Percentiles rank a stretch among this genome's conserved stretches.
These are phyloP conservation scores for Crithidia brevicula DNA, from an alignment of 208 protist genomes.

Conservation along the genomic window DNA sequence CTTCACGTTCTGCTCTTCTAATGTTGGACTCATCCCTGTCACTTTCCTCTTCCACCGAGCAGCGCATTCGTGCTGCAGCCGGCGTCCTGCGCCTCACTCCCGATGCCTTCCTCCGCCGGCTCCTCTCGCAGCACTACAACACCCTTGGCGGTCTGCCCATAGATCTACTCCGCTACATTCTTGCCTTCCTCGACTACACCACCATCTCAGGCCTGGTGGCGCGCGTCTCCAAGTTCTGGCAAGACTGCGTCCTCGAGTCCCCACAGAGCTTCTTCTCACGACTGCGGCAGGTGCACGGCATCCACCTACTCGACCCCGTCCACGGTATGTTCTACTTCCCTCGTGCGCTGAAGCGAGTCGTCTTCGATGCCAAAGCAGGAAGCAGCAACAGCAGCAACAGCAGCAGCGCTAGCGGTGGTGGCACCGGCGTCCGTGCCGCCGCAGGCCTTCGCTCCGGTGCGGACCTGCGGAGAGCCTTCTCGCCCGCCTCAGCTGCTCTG, in stretches of 20 bases:
- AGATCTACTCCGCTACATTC: conserved; percentile 39
- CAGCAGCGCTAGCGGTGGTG: not conserved
- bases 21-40: conserved; percentile 24
- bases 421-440: not conserved
- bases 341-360: conserved; percentile 46
- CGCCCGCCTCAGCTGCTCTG: not conserved
- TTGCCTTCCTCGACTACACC: conserved; percentile 59
- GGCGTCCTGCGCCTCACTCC: conserved; percentile 35
- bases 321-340: conserved; percentile 58
- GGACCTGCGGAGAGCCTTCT: not conserved
- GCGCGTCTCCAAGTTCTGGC: conserved; percentile 41
- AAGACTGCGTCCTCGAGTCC: conserved; percentile 30
- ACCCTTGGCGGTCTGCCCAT: conserved; percentile 45
- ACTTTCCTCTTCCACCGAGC: conserved; percentile 24
- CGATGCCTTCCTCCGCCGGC: conserved; percentile 29
- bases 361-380: conserved; percentile 31
- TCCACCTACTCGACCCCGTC: conserved; percentile 53
- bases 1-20: not conserved
- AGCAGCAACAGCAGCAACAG: not conserved
- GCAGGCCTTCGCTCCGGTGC: not conserved
- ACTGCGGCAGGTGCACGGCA: conserved; percentile 51
- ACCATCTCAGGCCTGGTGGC: conserved; percentile 33
- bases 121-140: conserved; percentile 47
- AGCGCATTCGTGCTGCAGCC: conserved; percentile 38
- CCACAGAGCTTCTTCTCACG: conserved; percentile 29